Evolutionary conservation across 164 flowering plant genomes (phyloP), one percentile per base, ranked within the genome.

Genomic region (Aristolochia contorta): DNA sequence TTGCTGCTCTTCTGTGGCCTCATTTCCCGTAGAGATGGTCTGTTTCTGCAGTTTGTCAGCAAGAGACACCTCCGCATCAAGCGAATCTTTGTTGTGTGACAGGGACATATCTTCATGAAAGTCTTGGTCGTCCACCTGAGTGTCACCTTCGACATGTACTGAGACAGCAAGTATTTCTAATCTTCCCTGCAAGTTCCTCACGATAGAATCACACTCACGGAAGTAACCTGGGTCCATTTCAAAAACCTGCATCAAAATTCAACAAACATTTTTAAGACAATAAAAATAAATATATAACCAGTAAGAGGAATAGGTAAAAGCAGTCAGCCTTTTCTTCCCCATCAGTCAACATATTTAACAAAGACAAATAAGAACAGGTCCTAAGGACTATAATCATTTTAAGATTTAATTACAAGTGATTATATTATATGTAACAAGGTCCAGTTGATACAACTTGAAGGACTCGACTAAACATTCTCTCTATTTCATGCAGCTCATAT

Each of bases 81-180:
- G 30, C n/a, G 78, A n/a, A 21, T 70, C 81, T 47, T 58, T 75
- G 49, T 76, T 60, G 21, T 37, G 20, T 33, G 55, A 73, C 27
- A 79, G 48, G 55, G 75, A 62, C 19, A 64, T 58, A 3, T 76
- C 76, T 22, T 84, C 88, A 19, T 79, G 67, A 23, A 86, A 94
- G 56, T 89, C 92, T 51, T 73, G 86, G 20, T 82, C 64, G 58
- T 85, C 94, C 47, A 84, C 87, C 46, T 71, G 66, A 49, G 81
- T 75, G 47, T 88, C 96, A 21, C 83, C 86, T 37, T 90, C 95
- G 3, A 68, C 77, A 69, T 93, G 94, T 69, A 84, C 84, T 4
- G 91, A 88, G 16, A 82, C 79, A 19, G 97, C 82, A 56, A 93
- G 95, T 61, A 93, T 81, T 74, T 90, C 96, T 60, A 82, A 64